Conservation (phyloP, 2,329 filamentous ascomycete genomes). For the Dothideomycetidae sp. region DNA sequence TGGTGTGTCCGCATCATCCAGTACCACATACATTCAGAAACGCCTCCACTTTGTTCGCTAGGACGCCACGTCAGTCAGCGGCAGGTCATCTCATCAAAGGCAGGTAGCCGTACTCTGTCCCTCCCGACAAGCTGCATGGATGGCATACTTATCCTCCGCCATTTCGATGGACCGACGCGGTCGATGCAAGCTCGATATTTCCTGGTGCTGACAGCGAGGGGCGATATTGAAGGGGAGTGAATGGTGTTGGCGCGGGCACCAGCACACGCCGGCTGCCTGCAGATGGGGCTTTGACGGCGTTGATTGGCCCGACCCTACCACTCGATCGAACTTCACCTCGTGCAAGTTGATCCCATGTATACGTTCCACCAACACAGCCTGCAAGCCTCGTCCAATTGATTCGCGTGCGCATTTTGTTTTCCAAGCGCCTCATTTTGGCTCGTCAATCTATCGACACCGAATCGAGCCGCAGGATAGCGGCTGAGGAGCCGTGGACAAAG, state of each 20-base stretch:
- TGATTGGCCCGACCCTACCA: not conserved
- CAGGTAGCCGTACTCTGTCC: slow-evolving; percentile 51
- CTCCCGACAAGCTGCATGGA: slow-evolving; percentile 77
- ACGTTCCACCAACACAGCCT: no score
- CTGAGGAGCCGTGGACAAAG: no score
- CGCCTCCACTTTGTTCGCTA: slow-evolving; percentile 59
- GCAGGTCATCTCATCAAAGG: slow-evolving; percentile 9
- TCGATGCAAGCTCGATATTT: not conserved
- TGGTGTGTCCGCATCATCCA: slow-evolving; percentile 14
- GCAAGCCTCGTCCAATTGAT: no score
- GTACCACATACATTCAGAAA: slow-evolving; percentile 44
- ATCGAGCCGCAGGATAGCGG: no score
- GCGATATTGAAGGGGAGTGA: not conserved
- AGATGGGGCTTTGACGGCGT: not conserved
- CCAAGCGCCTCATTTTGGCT: no score
- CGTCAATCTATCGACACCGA: no score
- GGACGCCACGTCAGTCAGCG: slow-evolving; percentile 10
- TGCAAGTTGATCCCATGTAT: no score
- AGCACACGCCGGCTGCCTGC: not conserved
- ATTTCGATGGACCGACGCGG: slow-evolving; percentile 4
- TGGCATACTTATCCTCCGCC: slow-evolving; percentile 52
- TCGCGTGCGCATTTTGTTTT: no score
- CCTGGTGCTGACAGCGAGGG: not conserved
- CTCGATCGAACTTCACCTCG: no score
- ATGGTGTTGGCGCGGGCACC: not conserved